Evolutionary conservation across 805 yeast species (phyloP), one percentile per base, ranked within the genome.

Genomic region (Spathaspora girioi): DNA sequence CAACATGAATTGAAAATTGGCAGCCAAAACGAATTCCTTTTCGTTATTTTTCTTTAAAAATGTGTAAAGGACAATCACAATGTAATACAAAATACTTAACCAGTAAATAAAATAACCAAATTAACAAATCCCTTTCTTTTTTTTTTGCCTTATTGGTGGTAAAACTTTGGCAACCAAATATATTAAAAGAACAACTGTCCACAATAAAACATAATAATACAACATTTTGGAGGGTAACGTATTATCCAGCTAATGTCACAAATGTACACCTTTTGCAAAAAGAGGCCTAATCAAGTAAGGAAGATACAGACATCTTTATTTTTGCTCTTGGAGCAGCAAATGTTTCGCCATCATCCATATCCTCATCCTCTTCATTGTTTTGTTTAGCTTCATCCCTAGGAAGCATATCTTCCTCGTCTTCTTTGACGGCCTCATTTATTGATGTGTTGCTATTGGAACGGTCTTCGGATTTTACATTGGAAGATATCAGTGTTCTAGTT

Each of bases 281-380:
- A 23, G 26, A 23, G 6, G 26, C 26, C 26, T 53, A 69, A 53
- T 68, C 71, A 47, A 70, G 63, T 47, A 70, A 60, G 47, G 70
- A 65, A 12, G 69, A 62, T 1, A 70, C 73, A 5, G 70, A 62
- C 41, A 70, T 70, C 53, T 70, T 70, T 59, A 45, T n/a, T 43
- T 46, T 49, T n/a, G 49, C 43, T n/a, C 45, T 27, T 11, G 50
- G 45, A 19, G 51, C 50, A 38, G 27, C 32, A 27, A 35, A 14
- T 29, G 40, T 46, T 26, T 20, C 42, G 38, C 18, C 44, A 12
- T 26, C 48, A 6, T 32, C 14, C 29, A 14, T 18, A 17, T 49
- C 52, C 26, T 53, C 52, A 23, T 54, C 54, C n/a, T 47, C 52
- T 29, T 54, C 51, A n/a, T 51, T 48, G 2, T 47, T 54, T 11